These are phyloP conservation scores for Phytophthora hybrid DNA, from an alignment of 352 stramenopile genomes.

Conservation along the genomic window DNA sequence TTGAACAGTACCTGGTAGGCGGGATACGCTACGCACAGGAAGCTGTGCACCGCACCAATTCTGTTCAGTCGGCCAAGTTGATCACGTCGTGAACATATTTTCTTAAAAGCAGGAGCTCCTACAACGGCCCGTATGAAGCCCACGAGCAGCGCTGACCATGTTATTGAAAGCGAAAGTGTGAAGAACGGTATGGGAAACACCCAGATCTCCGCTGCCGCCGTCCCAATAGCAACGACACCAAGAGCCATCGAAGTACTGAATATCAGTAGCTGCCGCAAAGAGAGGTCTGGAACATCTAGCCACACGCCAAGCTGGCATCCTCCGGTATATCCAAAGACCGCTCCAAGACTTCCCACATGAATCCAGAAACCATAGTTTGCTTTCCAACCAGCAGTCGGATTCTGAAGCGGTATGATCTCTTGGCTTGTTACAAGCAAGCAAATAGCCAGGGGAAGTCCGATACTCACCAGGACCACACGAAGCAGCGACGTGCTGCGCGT, in stretches of 20 bases:
- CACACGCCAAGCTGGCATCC: neutral
- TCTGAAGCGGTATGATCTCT: conserved; percentile 13
- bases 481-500: conserved; percentile 8
- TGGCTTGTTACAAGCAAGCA: neutral
- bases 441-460: neutral
- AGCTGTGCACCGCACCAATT: neutral
- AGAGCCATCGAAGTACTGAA: neutral
- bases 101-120: neutral
- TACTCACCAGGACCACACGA: conserved; percentile 3
- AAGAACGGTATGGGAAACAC: conserved; percentile 2
- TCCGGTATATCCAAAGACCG: neutral
- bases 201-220: neutral
- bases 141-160: neutral
- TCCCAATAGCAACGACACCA: neutral
- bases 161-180: neutral
- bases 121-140: neutral
- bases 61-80: conserved; percentile 7
- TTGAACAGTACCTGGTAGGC: neutral
- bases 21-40: neutral
- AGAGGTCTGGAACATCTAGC: neutral
- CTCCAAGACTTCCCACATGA: conserved; percentile 2
- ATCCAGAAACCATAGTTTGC: conserved; percentile 19
- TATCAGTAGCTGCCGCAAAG: neutral
- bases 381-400: conserved; percentile 10
- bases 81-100: conserved; percentile 5